Base-by-base conservation (phyloP, 2,329 filamentous ascomycete species). In the Chalaropsis ovoidea region DNA sequence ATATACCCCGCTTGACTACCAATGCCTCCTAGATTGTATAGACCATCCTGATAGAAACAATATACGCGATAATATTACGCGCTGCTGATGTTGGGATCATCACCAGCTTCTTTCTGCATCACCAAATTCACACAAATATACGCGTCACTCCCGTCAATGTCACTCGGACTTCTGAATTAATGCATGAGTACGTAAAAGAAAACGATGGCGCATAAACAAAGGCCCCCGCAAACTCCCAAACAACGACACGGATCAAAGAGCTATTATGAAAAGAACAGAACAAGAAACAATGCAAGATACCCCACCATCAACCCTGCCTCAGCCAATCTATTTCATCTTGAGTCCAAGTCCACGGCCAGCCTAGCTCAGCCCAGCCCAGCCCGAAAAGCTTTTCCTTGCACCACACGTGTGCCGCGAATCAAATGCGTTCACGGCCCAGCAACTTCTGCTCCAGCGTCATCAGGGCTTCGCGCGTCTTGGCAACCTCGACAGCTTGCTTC, bases 401-500 rank as follows among this genome's bases (percentile, higher is more conserved):
- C 10, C 17, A n/a, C 19, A 5, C 2, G 35, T 11, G 4, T 31
- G n/a, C 8, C 8, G 35, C 56, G 62, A 56, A 13, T 63, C 49
- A 64, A 24, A 43, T 42, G 15, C 65, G 65, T 22, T 67, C 62
- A 11, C 61, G 52, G 13, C 65, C 64, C 17, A 77, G 64, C n/a
- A 77, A 75, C 7, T 76, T 75, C 15, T 75, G 75, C 68, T 78
- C 76, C 45, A 78, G 70, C 49, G 75, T 73, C 43, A 76, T 77
- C 65, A 78, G 63, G 45, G 74, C 72, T 71, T 78, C 76, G 47
- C 76, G 73, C 13, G 76, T 77, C 64, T 78, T 76, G 13, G 76
- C 76, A 69, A 78, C 77, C 67, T 76, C 74, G 3, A 76, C 76
- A 0, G 76, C 76, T 68, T 77, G 75, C 3, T 72, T 72, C 27